Percentiles rank a stretch among this genome's conserved stretches.
phyloP scores from a whole-genome alignment of 2,329 filamentous ascomycete species.

The Fusarium sterilihyphosum region DNA sequence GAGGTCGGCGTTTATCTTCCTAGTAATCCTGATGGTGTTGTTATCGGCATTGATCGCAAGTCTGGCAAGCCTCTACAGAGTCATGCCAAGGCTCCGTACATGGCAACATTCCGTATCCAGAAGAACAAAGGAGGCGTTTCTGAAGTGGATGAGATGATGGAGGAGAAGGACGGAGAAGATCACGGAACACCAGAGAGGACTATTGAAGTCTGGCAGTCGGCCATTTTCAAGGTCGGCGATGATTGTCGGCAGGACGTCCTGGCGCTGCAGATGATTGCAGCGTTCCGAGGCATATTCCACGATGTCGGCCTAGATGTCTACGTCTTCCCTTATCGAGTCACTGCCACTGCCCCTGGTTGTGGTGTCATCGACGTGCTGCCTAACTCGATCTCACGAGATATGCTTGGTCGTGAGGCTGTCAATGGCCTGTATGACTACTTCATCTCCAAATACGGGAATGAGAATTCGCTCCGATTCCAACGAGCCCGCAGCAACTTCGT shows the following conservation, averaged over 20 bases:
- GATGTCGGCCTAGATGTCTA: slow-evolving; percentile 94
- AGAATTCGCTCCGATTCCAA: slow-evolving; percentile 94
- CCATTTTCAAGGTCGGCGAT: slow-evolving; percentile 99
- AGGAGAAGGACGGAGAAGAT: slow-evolving; percentile 56
- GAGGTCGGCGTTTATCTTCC: slow-evolving; percentile 97
- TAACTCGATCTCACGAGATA: slow-evolving; percentile 97
- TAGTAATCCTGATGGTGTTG: slow-evolving; percentile 95
- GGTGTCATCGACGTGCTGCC: slow-evolving; percentile 98
- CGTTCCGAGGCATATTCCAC: slow-evolving; percentile 97
- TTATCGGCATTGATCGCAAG: slow-evolving; percentile 97
- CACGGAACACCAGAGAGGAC: slow-evolving; percentile 59
- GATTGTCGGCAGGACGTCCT: slow-evolving; percentile 98
- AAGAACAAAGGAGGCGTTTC: slow-evolving; percentile 72
- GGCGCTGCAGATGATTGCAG: slow-evolving; percentile 96
- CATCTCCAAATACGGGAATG: slow-evolving; percentile 94
- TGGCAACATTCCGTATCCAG: slow-evolving; percentile 98
- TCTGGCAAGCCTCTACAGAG: slow-evolving; percentile 97
- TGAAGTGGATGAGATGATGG: slow-evolving; percentile 62
- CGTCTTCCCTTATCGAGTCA: slow-evolving; percentile 97
- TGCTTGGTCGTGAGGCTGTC: slow-evolving; percentile 97
- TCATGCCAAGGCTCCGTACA: slow-evolving; percentile 97
- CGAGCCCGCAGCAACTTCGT: slow-evolving; percentile 96
- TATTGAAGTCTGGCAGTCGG: slow-evolving; percentile 97
- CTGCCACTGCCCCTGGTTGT: slow-evolving; percentile 94
- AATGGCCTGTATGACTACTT: slow-evolving; percentile 99